Evolutionary conservation across 371 early-diverging fungal species (phyloP).

Genomic region (Paraphysoderma sedebokerense): DNA sequence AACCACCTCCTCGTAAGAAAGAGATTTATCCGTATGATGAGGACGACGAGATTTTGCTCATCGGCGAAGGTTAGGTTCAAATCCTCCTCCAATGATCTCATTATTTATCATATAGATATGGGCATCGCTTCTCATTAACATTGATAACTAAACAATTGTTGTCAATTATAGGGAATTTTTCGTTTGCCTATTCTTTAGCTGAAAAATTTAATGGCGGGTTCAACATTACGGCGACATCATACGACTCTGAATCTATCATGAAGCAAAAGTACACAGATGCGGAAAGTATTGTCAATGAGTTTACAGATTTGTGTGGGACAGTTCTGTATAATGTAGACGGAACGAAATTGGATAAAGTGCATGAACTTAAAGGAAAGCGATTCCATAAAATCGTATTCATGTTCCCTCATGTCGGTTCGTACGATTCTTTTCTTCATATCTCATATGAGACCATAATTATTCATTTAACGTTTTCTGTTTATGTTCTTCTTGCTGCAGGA

Average conservation of each 20-base stretch:
- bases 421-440: neutral
- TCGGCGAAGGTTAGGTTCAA: conserved; percentile 38
- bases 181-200: conserved; percentile 54
- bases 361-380: conserved; percentile 28
- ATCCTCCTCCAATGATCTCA: neutral
- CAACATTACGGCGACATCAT: conserved; percentile 53
- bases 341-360: conserved; percentile 40
- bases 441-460: neutral
- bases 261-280: conserved; percentile 57
- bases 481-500: conserved; percentile 17
- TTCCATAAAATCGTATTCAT: conserved; percentile 83
- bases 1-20: too few relatives aligned
- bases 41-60: conserved; percentile 33
- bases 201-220: conserved; percentile 28
- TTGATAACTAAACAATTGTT: neutral
- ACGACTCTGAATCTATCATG: conserved; percentile 47
- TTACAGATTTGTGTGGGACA: conserved; percentile 25
- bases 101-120: neutral
- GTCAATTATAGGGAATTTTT: conserved; percentile 44
- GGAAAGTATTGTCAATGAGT: conserved; percentile 38
- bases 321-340: conserved; percentile 67
- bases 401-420: conserved; percentile 78
- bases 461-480: neutral
- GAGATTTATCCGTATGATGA: conserved; percentile 23
- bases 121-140: too few relatives aligned